Evolutionary conservation across 805 yeast genomes (phyloP), one percentile per base, ranked within the genome.

Genomic region (Wickerhamomyces subpelliculosus): DNA sequence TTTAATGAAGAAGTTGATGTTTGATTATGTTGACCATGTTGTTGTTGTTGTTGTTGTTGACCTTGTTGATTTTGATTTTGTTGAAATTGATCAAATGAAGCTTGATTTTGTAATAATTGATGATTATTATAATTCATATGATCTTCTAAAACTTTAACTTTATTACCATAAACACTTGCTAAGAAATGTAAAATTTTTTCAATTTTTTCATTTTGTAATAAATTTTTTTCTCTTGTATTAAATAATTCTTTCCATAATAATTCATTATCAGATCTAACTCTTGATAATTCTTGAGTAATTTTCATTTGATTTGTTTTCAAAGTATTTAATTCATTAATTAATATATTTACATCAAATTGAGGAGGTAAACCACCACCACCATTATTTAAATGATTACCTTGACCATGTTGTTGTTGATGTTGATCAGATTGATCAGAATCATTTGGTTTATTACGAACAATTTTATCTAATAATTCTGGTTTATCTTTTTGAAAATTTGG

Each of bases 241-340:
- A 72, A 80, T 52, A 87, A 82, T 55, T 93, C 97, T 43, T 82
- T 80, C 98, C 98, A 93, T 32, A 93, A 62, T 51, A 86, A 60
- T 56, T 86, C 90, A 62, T 90, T 93, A 55, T 93, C 97, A 43
- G 80, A 80, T 41, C 88, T 72, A 27, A 93, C 78, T 41, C 97
- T 70, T 48, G 82, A 67, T 44, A 93, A 66, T 55, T 93, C 97
- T 49, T 88, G 93, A 5, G 87, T 75, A 16, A 93, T 85, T 16
- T 84, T 74, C 44, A 75, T 53, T 60, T 93, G 98, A 52, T 85
- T 84, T 50, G 73, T 68, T 55, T 84, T 85, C 48, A 93, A 73
- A 38, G 68, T 68, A 44, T 86, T 93, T 40, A 89, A 63, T 58
- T 89, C 97, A 35, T 68, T 67, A 40, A 89, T 53, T 4, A 90